phyloP scores from a whole-genome alignment of 495 filamentous ascomycete genomes.

The Trypethelium eluteriae region DNA sequence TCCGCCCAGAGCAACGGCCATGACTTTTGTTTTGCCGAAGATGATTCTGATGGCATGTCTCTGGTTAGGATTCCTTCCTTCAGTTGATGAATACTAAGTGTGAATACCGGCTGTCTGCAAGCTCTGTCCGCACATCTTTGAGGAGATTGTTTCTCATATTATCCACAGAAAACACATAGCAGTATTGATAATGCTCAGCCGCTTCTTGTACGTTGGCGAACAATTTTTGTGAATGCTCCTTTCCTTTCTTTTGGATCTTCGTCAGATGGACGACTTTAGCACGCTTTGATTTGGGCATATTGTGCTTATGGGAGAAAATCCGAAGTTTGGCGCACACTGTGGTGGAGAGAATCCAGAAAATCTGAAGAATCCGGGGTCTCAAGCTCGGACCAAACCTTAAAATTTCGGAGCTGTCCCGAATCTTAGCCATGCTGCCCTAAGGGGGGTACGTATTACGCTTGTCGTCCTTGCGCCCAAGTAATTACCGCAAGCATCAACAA shows the following conservation, averaged over 20 bases:
- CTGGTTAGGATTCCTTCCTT: neutral
- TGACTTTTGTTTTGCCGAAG: slow-evolving; percentile 98
- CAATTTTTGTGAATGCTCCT: slow-evolving; percentile 79
- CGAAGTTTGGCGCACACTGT: neutral
- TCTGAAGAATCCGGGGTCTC: neutral
- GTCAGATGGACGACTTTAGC: slow-evolving; percentile 79
- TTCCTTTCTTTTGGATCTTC: slow-evolving; percentile 83
- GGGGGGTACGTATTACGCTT: too few relatives aligned
- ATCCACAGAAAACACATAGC: slow-evolving; percentile 86
- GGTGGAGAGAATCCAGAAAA: neutral
- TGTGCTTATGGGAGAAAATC: slow-evolving; percentile 23
- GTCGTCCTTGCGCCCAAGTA: too few relatives aligned
- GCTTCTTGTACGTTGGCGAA: slow-evolving; percentile 82
- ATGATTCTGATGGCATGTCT: slow-evolving; percentile 55
- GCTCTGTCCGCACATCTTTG: slow-evolving; percentile 79
- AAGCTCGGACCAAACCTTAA: slow-evolving; percentile 5
- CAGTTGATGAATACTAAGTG: neutral
- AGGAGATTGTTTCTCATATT: slow-evolving; percentile 99
- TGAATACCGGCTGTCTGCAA: slow-evolving; percentile 73
- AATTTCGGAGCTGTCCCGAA: neutral
- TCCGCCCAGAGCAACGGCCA: slow-evolving; percentile 80
- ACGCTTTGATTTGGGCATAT: slow-evolving; percentile 95
- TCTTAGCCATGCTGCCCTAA: neutral
- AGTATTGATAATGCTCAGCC: slow-evolving; percentile 75
- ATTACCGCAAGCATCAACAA: neutral